These are phyloP conservation scores for Pleurotus djamor DNA, from an alignment of 768 basidiomycete species.

Conservation along the genomic window DNA sequence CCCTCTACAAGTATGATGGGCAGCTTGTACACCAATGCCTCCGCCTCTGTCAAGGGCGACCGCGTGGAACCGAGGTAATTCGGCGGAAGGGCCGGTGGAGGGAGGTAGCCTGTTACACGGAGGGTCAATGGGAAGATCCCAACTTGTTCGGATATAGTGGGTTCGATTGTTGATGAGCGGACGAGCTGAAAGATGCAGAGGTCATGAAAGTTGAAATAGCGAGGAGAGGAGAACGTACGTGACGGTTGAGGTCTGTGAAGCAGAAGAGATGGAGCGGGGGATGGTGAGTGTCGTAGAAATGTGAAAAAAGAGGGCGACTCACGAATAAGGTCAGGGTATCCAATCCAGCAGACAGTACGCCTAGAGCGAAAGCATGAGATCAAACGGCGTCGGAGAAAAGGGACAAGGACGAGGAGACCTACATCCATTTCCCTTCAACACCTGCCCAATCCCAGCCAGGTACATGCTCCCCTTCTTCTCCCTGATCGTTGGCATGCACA, in stretches of 20 bases:
- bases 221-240: neutral
- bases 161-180: neutral
- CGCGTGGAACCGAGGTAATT: neutral
- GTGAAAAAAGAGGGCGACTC: constrained; percentile 15
- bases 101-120: constrained; percentile 33
- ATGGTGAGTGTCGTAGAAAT: neutral
- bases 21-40: constrained; percentile 29
- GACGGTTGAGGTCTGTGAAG: neutral
- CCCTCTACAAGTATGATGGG: constrained; percentile 54
- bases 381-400: neutral
- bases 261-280: neutral
- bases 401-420: constrained; percentile 13
- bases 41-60: constrained; percentile 14
- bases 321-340: constrained; percentile 54
- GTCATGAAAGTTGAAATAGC: neutral
- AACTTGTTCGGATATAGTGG: constrained; percentile 38
- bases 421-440: constrained; percentile 53
- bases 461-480: too few relatives aligned
- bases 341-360: constrained; percentile 58
- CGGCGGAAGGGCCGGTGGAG: constrained; percentile 15
- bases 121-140: constrained; percentile 54
- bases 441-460: constrained; percentile 62
- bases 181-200: neutral
- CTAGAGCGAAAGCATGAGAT: constrained; percentile 19
- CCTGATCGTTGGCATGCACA: too few relatives aligned